Conservation (phyloP, 2,329 filamentous ascomycete genomes). For the Chalaropsis thielavioides region DNA sequence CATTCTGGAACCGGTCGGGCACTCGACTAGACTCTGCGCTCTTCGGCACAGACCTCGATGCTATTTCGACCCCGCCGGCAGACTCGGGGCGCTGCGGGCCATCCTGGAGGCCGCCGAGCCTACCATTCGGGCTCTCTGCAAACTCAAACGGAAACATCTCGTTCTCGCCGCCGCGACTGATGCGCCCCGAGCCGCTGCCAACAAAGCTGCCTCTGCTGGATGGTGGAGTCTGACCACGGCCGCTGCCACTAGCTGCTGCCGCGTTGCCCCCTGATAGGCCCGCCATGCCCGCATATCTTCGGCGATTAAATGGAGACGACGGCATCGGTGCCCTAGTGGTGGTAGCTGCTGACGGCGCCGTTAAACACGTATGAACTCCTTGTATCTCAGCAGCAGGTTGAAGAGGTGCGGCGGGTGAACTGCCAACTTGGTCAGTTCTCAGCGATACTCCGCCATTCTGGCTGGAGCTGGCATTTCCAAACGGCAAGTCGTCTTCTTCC, state of each 20-base stretch:
- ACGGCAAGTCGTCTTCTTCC: conserved; percentile 45
- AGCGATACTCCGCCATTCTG: conserved; percentile 36
- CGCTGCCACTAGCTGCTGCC: conserved; percentile 20
- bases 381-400: conserved; percentile 7
- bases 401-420: neutral
- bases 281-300: conserved; percentile 33
- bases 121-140: conserved; percentile 29
- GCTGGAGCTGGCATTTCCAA: conserved; percentile 53
- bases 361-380: neutral
- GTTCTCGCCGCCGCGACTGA: conserved; percentile 9
- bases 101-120: conserved; percentile 48
- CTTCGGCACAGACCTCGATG: neutral
- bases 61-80: conserved; percentile 25
- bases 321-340: conserved; percentile 22
- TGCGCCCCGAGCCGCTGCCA: conserved; percentile 8
- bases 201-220: conserved; percentile 34
- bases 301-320: conserved; percentile 33
- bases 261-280: conserved; percentile 17
- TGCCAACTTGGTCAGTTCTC: neutral
- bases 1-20: neutral
- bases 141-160: conserved; percentile 16
- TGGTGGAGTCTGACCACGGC: conserved; percentile 30
- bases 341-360: neutral
- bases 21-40: neutral
- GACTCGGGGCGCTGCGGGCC: conserved; percentile 24